Conservation (phyloP, 495 filamentous ascomycete species). For the Aspergillus saccharolyticus region DNA sequence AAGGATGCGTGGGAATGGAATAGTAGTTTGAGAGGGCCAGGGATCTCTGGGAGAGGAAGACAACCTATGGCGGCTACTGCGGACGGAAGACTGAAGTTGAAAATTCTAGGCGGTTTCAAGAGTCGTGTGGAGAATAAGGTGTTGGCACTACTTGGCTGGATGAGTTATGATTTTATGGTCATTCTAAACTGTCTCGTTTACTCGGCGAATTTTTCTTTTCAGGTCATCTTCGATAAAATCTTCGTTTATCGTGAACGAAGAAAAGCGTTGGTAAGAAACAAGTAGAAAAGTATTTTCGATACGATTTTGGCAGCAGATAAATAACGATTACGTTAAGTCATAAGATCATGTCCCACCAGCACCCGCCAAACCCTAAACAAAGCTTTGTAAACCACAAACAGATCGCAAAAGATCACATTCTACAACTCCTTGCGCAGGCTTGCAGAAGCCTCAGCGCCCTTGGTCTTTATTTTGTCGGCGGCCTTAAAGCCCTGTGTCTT, state of each 20-base stretch:
- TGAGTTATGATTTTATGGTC: not conserved
- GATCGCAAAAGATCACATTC: not conserved
- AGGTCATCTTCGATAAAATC: too few species aligned
- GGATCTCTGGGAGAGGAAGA: too few species aligned
- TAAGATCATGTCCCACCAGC: conserved; percentile 2
- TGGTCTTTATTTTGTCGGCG: conserved; percentile 21
- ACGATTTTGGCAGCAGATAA: not conserved
- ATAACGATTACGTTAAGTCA: conserved; percentile 3
- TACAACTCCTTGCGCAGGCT: conserved; percentile 1
- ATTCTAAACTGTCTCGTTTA: not conserved
- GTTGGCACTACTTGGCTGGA: not conserved
- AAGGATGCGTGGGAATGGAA: not conserved
- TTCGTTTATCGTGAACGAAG: not conserved
- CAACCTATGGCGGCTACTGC: too few species aligned
- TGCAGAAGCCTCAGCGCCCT: not conserved
- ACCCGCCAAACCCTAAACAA: not conserved
- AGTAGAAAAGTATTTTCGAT: not conserved
- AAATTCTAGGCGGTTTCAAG: not conserved
- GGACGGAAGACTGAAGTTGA: too few species aligned
- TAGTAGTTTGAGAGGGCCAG: too few species aligned
- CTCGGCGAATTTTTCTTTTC: too few species aligned
- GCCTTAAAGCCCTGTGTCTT: conserved; percentile 25
- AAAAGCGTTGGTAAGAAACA: not conserved
- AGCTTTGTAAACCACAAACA: not conserved
- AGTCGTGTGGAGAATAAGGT: too few species aligned